Percentiles rank a stretch among this genome's conserved stretches.
Evolutionary conservation across 2,329 filamentous ascomycete genomes (phyloP).

Genomic region (Seiridium cupressi): DNA sequence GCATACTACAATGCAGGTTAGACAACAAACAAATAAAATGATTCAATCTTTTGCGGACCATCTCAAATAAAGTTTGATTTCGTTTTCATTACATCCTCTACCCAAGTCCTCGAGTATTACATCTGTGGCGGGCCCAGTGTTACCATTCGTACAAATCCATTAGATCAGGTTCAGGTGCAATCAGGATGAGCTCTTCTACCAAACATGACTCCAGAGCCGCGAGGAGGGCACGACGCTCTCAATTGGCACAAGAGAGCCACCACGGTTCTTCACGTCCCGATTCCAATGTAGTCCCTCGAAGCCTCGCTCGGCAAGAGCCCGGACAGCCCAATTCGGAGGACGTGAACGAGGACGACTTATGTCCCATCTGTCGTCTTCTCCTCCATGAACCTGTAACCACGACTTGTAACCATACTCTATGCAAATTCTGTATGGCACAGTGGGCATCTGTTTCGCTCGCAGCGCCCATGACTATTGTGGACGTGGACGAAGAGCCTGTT

Average conservation of each 20-base stretch:
- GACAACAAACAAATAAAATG: not conserved
- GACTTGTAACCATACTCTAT: conserved; percentile 39
- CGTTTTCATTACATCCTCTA: no score
- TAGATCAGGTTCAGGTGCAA: not conserved
- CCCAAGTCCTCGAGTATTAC: no score
- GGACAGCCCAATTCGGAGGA: not conserved
- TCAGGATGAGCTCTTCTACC: not conserved
- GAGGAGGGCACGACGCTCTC: not conserved
- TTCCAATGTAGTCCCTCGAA: not conserved
- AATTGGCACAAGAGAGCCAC: not conserved
- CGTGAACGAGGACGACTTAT: conserved; percentile 36
- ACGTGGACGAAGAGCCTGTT: conserved; percentile 31
- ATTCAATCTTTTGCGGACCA: not conserved
- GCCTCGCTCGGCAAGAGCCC: not conserved
- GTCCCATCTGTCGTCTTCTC: conserved; percentile 42
- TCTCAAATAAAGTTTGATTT: no score
- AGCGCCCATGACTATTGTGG: conserved; percentile 34
- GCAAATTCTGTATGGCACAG: conserved; percentile 41
- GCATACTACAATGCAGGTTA: not conserved
- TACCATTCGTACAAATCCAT: not conserved
- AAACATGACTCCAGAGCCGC: not conserved
- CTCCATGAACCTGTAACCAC: conserved; percentile 39
- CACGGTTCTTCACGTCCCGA: not conserved
- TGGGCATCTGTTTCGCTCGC: conserved; percentile 40
- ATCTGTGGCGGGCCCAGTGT: no score